phyloP scores from a whole-genome alignment of 768 basidiomycete genomes.

The Phanerochaete carnosa region DNA sequence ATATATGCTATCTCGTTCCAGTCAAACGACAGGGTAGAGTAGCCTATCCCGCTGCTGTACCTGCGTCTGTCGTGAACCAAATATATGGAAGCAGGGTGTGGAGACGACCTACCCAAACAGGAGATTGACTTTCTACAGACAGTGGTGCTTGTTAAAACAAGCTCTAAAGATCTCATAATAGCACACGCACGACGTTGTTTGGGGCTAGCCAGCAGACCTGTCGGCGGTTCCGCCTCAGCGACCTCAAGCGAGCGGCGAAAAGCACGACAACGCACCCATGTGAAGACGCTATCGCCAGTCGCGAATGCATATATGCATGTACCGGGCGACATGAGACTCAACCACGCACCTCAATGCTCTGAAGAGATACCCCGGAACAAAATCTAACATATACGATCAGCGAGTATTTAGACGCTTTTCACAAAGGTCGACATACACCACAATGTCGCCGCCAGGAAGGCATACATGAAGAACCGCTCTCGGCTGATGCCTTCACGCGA shows the following conservation, averaged over 20 bases:
- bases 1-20: constrained; percentile 76
- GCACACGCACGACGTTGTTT: constrained; percentile 44
- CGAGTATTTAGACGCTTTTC: not conserved
- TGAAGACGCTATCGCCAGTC: constrained; percentile 39
- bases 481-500: constrained; percentile 50
- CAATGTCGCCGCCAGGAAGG: constrained; percentile 42
- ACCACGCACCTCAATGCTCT: constrained; percentile 46
- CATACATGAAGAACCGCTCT: constrained; percentile 57
- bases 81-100: not conserved
- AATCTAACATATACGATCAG: constrained; percentile 34
- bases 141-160: not conserved
- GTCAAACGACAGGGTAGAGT: constrained; percentile 72
- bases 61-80: constrained; percentile 13
- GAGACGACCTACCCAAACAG: constrained; percentile 44
- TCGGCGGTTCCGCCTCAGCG: not conserved
- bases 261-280: constrained; percentile 35
- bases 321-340: not conserved
- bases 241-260: not conserved
- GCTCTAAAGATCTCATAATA: not conserved
- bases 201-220: constrained; percentile 68
- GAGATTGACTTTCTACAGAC: constrained; percentile 48
- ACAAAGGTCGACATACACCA: constrained; percentile 34
- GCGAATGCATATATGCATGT: not conserved
- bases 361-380: constrained; percentile 58
- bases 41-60: constrained; percentile 33